Base-by-base conservation (phyloP, 1,139 yeast genomes). In the Geotrichum siamense region DNA sequence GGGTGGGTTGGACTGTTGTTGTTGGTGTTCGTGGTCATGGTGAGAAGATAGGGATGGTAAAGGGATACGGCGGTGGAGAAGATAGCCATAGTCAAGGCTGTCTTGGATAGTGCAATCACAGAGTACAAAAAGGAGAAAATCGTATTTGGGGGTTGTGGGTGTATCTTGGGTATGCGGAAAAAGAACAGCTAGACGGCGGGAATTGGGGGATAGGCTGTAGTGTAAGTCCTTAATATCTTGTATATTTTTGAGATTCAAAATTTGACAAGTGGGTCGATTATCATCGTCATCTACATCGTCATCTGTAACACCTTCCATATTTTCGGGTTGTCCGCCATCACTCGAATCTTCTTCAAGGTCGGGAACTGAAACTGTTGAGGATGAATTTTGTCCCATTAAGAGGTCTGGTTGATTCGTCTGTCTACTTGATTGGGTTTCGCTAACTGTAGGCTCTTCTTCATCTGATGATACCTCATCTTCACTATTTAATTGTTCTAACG, bases 281-380 rank as follows among this genome's bases (percentile, higher is more conserved):
- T 31, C 39, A 10, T 40, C 47, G 12, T 25, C 33, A 10, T 30
- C 41, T 4, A 17, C 37, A 21, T 15, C 22, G 4, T 40, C 35
- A 5, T 26, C 21, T n/a, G 39, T 25, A 10, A 22, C 39, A 10
- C 22, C 44, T 13, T 48, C 50, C 3, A 29, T 38, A 4, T 47
- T 50, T 5, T 39, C 44, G 16, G 44, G 46, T 3, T 41, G 44
- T 25, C 32, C 45, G 15, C 43, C 53, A 2, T 42, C 45, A 6
- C 21, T 46, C 3, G 39, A 43, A 17, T 9, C 32, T 5, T 30
- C 34, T 25, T 25, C 27, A 8, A 26, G n/a, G n/a, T n/a, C n/a
- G n/a, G n/a, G n/a, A n/a, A n/a, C n/a, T n/a, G n/a, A n/a, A n/a
- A n/a, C n/a, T n/a, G n/a, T n/a, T n/a, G n/a, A n/a, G n/a, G n/a